phyloP scores from a whole-genome alignment of 1,139 yeast species.

The Hemisphaericaspora subhashii region DNA sequence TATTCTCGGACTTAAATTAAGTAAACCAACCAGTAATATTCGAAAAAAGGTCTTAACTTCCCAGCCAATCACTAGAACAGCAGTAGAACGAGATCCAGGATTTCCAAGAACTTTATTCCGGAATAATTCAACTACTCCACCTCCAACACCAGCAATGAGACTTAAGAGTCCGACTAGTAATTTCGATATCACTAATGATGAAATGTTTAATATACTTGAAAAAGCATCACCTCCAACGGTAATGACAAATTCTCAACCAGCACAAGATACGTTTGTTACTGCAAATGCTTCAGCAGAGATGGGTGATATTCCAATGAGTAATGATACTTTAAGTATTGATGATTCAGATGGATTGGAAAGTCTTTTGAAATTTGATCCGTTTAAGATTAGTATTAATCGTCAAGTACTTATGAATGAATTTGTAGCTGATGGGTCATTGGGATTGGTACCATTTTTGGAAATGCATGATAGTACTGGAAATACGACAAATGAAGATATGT shows the following conservation, averaged over 20 bases:
- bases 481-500: constrained; percentile 1
- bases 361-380: constrained; percentile 43
- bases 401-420: constrained; percentile 50
- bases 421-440: constrained; percentile 70
- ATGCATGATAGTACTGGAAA: constrained; percentile 10
- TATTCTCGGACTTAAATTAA: constrained; percentile 40
- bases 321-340: constrained; percentile 7
- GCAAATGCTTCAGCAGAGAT: not conserved
- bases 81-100: constrained; percentile 23
- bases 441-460: constrained; percentile 58
- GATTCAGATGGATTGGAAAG: constrained; percentile 26
- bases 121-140: not conserved
- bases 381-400: constrained; percentile 35
- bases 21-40: constrained; percentile 15
- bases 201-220: constrained; percentile 4
- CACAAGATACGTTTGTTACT: not conserved
- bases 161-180: constrained; percentile 7
- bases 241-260: not conserved
- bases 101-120: constrained; percentile 1
- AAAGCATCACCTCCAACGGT: not conserved
- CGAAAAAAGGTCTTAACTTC: constrained; percentile 21
- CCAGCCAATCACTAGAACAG: constrained; percentile 26
- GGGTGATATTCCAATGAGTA: not conserved
- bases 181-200: constrained; percentile 8
- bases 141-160: constrained; percentile 8